phyloP scores from a whole-genome alignment of 352 stramenopile genomes.

The Blastocystis sp. region DNA sequence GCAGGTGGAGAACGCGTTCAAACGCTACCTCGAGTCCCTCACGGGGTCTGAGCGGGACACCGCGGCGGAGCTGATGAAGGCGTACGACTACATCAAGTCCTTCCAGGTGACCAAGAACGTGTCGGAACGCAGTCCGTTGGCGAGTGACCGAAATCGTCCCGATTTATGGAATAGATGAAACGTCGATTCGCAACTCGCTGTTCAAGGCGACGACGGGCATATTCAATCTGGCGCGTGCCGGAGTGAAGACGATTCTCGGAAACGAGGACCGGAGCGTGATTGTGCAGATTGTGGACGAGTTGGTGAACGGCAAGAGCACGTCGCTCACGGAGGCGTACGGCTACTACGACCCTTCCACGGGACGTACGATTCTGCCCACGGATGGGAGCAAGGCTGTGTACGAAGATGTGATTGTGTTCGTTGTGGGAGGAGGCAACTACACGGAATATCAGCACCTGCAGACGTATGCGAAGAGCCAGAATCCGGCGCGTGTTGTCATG shows the following conservation, averaged over 20 bases:
- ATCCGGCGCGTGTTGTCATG: constrained; percentile 25
- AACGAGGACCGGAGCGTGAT: constrained; percentile 56
- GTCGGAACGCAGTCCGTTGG: constrained; percentile 30
- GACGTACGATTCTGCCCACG: constrained; percentile 50
- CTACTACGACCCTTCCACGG: constrained; percentile 69
- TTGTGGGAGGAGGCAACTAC: constrained; percentile 85
- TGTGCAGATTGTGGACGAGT: constrained; percentile 68
- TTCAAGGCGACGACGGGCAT: constrained; percentile 52
- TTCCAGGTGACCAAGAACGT: constrained; percentile 27
- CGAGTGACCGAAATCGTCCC: not conserved
- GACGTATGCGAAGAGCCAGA: constrained; percentile 68
- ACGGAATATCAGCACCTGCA: constrained; percentile 87
- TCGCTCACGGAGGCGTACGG: constrained; percentile 65
- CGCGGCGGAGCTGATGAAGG: constrained; percentile 46
- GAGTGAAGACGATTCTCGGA: constrained; percentile 70
- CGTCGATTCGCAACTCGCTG: constrained; percentile 60
- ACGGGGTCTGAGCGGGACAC: not conserved
- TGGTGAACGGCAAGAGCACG: constrained; percentile 42
- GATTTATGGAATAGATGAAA: constrained; percentile 1
- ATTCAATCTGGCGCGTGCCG: constrained; percentile 62
- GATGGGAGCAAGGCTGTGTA: constrained; percentile 47
- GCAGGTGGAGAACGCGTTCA: constrained; percentile 34
- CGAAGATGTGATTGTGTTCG: constrained; percentile 84
- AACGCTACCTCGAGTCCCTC: constrained; percentile 30
- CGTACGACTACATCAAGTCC: constrained; percentile 50